phyloP scores from a whole-genome alignment of 2,329 filamentous ascomycete species.

The Eutypella sp. region DNA sequence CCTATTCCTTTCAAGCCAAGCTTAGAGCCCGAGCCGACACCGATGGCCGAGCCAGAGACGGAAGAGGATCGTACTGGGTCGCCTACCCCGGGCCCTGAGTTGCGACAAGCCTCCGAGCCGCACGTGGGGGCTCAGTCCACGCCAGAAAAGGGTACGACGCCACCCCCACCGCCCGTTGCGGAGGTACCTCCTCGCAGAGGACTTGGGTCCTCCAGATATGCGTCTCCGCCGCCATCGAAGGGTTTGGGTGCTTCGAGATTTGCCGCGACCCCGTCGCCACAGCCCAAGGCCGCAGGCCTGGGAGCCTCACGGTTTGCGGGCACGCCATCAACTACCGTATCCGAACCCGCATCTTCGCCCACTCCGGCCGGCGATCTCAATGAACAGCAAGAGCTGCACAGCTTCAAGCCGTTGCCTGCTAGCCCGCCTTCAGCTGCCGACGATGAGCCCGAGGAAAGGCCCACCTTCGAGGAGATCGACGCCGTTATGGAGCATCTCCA shows the following conservation, averaged over 20 bases:
- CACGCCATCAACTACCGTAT: conserved; percentile 32
- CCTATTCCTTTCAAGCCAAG: conserved; percentile 25
- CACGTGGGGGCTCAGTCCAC: conserved; percentile 9
- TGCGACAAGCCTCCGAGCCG: conserved; percentile 8
- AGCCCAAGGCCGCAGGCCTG: conserved; percentile 38
- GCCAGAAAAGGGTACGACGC: conserved; percentile 6
- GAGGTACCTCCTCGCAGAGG: conserved; percentile 17
- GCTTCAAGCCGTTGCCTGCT: conserved; percentile 28
- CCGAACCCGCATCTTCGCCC: conserved; percentile 14
- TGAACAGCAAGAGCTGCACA: conserved; percentile 24
- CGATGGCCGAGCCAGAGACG: conserved; percentile 18
- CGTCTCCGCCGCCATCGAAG: conserved; percentile 30
- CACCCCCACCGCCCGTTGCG: conserved; percentile 14
- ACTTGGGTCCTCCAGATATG: conserved; percentile 28
- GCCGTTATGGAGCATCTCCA: conserved; percentile 86
- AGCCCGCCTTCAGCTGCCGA: conserved; percentile 24
- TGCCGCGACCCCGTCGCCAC: conserved; percentile 34
- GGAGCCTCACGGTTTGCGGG: conserved; percentile 43
- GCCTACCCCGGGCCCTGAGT: conserved; percentile 28
- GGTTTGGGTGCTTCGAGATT: conserved; percentile 45
- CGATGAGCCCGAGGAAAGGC: conserved; percentile 28
- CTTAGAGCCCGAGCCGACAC: conserved; percentile 19
- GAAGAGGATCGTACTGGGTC: conserved; percentile 27
- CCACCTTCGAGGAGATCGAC: conserved; percentile 80
- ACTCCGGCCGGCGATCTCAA: conserved; percentile 1